phyloP scores from a whole-genome alignment of 148 eudicot genomes.

The Rhododendron mucronatum region DNA sequence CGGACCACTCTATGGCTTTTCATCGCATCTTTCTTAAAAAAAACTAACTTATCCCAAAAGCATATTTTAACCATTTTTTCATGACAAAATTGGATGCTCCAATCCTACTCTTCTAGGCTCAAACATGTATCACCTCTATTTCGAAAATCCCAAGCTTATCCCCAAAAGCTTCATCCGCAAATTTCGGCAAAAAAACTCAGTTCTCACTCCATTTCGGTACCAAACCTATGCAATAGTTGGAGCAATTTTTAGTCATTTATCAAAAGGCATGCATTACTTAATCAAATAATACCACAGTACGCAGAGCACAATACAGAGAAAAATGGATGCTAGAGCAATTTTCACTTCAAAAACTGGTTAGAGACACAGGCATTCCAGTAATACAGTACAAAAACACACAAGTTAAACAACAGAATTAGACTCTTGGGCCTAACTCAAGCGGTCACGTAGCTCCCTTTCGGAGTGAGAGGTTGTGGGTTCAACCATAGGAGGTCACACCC shows the following conservation, averaged over 20 bases:
- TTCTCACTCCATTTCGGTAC: not conserved
- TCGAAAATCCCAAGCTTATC: not conserved
- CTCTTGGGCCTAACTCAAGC: not conserved
- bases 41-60: not conserved
- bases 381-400: not conserved
- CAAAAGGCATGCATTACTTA: not conserved
- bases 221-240: not conserved
- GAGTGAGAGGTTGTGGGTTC: not conserved
- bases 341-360: not conserved
- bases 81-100: not conserved
- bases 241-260: not conserved
- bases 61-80: not conserved
- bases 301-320: not conserved
- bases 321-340: not conserved
- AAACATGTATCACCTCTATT: not conserved
- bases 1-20: not conserved
- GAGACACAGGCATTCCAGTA: not conserved
- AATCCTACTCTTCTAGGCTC: not conserved
- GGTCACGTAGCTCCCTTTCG: not conserved
- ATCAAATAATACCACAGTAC: not conserved
- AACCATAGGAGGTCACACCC: not conserved
- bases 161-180: not conserved
- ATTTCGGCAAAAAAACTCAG: not conserved
- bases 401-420: not conserved
- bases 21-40: not conserved